Conservation (phyloP, 2,329 filamentous ascomycete species). For the Scytalidium sp. region DNA sequence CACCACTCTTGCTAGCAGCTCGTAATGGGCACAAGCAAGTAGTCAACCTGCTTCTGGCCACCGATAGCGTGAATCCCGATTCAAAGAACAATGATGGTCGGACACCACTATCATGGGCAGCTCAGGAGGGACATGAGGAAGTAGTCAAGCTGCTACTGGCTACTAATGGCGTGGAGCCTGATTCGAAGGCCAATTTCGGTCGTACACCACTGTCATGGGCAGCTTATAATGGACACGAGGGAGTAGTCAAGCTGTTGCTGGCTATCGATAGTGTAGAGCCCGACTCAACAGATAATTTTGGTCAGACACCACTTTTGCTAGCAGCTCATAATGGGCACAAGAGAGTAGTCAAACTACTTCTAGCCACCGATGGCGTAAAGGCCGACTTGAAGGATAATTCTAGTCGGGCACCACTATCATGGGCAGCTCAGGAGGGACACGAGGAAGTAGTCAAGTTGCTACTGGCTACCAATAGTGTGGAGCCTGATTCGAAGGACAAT, state of each 20-base stretch:
- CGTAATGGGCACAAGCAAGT: neutral
- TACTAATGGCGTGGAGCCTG: neutral
- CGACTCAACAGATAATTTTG: slow-evolving; percentile 2
- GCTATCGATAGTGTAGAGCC: slow-evolving; percentile 11
- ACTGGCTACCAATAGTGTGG: neutral
- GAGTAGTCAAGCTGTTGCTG: slow-evolving; percentile 12
- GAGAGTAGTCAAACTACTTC: neutral
- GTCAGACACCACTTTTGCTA: slow-evolving; percentile 3
- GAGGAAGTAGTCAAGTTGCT: neutral
- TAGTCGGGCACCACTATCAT: neutral
- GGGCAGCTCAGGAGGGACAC: neutral
- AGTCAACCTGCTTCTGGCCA: neutral
- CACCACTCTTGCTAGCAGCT: neutral
- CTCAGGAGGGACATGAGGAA: neutral
- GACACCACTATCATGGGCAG: no score
- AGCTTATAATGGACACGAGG: slow-evolving; percentile 9
- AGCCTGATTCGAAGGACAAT: neutral
- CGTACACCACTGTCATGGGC: slow-evolving; percentile 19
- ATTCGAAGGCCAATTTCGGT: no score
- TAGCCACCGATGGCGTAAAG: no score
- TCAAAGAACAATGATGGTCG: no score
- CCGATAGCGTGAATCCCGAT: neutral
- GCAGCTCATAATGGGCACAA: slow-evolving; percentile 3
- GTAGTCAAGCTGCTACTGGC: neutral
- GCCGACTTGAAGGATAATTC: neutral